Evolutionary conservation across 805 yeast genomes (phyloP).

Genomic region (Pichia gijzeniarum): DNA sequence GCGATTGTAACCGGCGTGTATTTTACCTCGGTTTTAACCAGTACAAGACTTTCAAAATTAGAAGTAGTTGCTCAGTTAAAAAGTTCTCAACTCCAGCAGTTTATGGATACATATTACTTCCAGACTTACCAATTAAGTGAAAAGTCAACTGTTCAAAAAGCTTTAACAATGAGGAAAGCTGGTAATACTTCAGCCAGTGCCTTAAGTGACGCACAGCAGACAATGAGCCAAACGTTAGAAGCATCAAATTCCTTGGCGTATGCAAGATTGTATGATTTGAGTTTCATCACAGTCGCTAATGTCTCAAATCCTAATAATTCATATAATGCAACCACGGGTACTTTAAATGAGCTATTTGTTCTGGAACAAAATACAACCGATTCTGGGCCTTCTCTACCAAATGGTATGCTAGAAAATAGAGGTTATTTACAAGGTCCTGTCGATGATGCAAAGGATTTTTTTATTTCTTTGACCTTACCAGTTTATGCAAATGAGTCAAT

Average conservation of each 20-base stretch:
- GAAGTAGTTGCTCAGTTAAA: constrained; percentile 76
- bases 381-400: constrained; percentile 31
- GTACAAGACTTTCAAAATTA: constrained; percentile 62
- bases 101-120: constrained; percentile 53
- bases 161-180: constrained; percentile 58
- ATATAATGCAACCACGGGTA: constrained; percentile 30
- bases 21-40: constrained; percentile 55
- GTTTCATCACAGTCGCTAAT: constrained; percentile 40
- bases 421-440: constrained; percentile 69
- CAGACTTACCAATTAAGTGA: constrained; percentile 62
- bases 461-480: constrained; percentile 74
- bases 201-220: constrained; percentile 40
- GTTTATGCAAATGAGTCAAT: constrained; percentile 70
- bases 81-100: constrained; percentile 71
- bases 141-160: constrained; percentile 51
- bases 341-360: constrained; percentile 39
- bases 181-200: constrained; percentile 57
- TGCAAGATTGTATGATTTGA: constrained; percentile 62
- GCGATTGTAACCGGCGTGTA: constrained; percentile 74
- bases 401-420: constrained; percentile 33
- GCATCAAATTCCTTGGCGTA: constrained; percentile 58
- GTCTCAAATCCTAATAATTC: constrained; percentile 31
- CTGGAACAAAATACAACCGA: constrained; percentile 11
- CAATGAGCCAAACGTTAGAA: constrained; percentile 55
- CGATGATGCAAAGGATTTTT: constrained; percentile 38